Evolutionary conservation across 2,329 filamentous ascomycete species (phyloP), one percentile per base, ranked within the genome.

Genomic region (Exophiala xenobiotica): DNA sequence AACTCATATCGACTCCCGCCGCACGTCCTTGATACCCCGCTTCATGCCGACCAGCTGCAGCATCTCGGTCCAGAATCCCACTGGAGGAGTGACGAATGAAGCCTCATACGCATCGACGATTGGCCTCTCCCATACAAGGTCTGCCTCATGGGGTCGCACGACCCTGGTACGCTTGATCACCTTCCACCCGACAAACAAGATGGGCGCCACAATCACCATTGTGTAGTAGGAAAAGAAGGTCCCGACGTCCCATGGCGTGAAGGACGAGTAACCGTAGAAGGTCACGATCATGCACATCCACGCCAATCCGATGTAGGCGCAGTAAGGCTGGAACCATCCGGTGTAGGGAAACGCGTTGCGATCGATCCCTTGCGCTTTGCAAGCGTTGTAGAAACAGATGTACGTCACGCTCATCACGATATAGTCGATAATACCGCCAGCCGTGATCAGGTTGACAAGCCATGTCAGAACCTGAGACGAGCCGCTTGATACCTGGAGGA

Each of bases 211-310:
- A 31, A 52, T 40, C 18, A 53, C 49, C 54, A 53, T 56, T 40
- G 46, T 54, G 48, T 57, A 57, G 40, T 39, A 49, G 16, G 87
- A 87, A 35, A 90, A 70, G 65, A 90, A 91, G 12, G 76, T 78
- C 5, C 80, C 75, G 0, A 83, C 65, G 47, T 79, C 75, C 86
- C 84, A 90, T 0, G 84, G 82, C 44, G 88, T 65, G 62, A 90
- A 91, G 0, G 88, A 83, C 0, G 81, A 77, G 57, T 89, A 90
- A 0, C 87, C 87, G 11, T 84, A 82, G 4, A 88, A 80, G 59
- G 88, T 80, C 0, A 82, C 78, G 78, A 90, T 87, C 48, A 86
- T 67, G 31, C 79, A 77, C 5, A 83, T 86, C 42, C 79, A 81
- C 1, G 73, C 40, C 11, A 57, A 37, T 7, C 41, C 59, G 33